Base-by-base conservation (phyloP, 768 basidiomycete genomes). In the Naganishia friedmannii region DNA sequence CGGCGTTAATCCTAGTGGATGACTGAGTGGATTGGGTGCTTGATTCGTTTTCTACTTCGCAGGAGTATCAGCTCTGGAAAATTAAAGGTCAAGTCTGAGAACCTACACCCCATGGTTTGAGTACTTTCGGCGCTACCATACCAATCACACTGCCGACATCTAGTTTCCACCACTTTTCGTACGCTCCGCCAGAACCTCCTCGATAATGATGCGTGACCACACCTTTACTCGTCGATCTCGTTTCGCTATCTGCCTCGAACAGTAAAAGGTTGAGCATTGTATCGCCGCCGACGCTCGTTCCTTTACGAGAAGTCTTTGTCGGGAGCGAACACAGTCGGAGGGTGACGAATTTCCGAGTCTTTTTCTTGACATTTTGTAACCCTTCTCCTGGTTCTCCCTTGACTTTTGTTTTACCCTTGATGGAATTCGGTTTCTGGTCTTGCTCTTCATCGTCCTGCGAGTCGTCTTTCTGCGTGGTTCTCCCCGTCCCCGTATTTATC, bases 151-250 rank as follows among this genome's bases (percentile, higher is more conserved):
- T 89, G 1, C 96, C 96, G 73, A 93, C 90, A 70, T 87, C 87
- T 67, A 95, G 81, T 75, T 91, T 92, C 58, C 90, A 88, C 78
- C 78, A 80, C 60, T 86, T 84, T 79, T 98, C 96, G 76, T 91
- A 98, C 3, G 93, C 94, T 5, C 96, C 96, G 7, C 88, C 87
- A 73, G 92, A 93, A 2, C 95, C 95, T 0, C 96, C 95, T 73
- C 85, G 86, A 79, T 93, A 95, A 6, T 53, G 46, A 8, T 32
- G 34, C 26, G 42, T 65, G 2, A 46, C 28, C 2, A 48, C 21
- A 28, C 65, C 69, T 10, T 57, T 57, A 21, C 17, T 57, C 19
- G 17, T 46, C 10, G 34, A 42, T 46, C 15, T 46, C 13, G 57
- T 48, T 3, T 83, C 84, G 0, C 84, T 79, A 75, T 97, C 93